phyloP scores from a whole-genome alignment of 2,329 filamentous ascomycete genomes.

The Nectriaceae sp. region DNA sequence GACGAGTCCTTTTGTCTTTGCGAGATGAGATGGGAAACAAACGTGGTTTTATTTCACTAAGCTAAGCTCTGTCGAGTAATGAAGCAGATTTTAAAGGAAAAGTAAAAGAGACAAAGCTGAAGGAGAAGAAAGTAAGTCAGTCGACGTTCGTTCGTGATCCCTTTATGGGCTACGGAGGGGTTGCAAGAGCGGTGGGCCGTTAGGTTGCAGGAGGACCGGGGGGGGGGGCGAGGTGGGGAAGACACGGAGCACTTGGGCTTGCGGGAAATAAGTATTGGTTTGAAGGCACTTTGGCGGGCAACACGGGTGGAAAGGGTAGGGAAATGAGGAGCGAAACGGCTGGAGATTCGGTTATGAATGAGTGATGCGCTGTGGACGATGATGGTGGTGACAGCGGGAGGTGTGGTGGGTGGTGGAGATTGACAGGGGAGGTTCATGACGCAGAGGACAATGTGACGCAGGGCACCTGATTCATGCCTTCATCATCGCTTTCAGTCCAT shows the following conservation, averaged over 20 bases:
- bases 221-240: constrained; percentile 4
- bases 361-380: constrained; percentile 1
- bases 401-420: constrained; percentile 9
- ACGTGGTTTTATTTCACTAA: constrained; percentile 27
- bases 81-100: neutral
- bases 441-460: constrained; percentile 8
- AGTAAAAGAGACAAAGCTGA: constrained; percentile 10
- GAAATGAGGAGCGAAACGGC: neutral
- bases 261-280: neutral
- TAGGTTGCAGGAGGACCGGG: constrained; percentile 30
- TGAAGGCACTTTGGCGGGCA: too few species aligned
- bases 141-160: constrained; percentile 12
- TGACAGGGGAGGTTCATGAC: constrained; percentile 7
- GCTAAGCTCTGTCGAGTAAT: constrained; percentile 21
- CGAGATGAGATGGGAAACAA: constrained; percentile 13
- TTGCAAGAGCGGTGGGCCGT: constrained; percentile 32
- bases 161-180: constrained; percentile 29
- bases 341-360: neutral
- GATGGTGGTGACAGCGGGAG: neutral
- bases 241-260: neutral
- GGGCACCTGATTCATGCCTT: constrained; percentile 6
- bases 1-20: constrained; percentile 5
- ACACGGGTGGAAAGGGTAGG: too few species aligned
- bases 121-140: constrained; percentile 6
- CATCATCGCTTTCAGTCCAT: too few species aligned